Evolutionary conservation across 441 rosid genomes (phyloP).

Genomic region (Lepidium campestre): DNA sequence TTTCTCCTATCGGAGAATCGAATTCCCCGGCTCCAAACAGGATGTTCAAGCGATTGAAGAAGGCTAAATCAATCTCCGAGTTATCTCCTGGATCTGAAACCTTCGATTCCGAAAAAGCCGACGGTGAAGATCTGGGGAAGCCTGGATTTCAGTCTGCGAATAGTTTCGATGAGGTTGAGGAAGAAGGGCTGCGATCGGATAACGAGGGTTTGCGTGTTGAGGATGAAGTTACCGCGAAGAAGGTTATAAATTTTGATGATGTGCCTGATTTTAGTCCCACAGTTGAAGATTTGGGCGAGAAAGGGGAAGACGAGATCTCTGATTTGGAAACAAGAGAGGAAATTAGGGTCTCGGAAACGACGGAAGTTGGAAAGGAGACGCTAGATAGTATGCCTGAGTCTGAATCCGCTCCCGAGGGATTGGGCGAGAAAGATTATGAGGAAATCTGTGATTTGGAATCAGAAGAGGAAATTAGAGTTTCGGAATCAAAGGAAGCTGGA

Average conservation of each 20-base stretch:
- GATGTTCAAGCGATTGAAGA: slow-evolving; percentile 69
- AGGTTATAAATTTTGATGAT: slow-evolving; percentile 44
- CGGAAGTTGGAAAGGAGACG: not conserved
- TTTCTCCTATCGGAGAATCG: slow-evolving; percentile 37
- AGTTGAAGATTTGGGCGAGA: slow-evolving; percentile 19
- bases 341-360: not conserved
- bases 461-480: not conserved
- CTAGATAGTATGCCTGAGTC: not conserved
- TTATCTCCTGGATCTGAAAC: slow-evolving; percentile 9
- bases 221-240: slow-evolving; percentile 30
- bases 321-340: not conserved
- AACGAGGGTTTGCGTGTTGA: slow-evolving; percentile 26
- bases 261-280: slow-evolving; percentile 9
- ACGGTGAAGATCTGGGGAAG: slow-evolving; percentile 17
- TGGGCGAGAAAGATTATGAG: not conserved
- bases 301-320: not conserved
- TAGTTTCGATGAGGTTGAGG: slow-evolving; percentile 24
- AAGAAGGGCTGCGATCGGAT: slow-evolving; percentile 30
- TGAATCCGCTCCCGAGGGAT: not conserved
- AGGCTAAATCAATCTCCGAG: slow-evolving; percentile 21
- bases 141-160: slow-evolving; percentile 15
- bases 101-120: not conserved
- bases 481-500: slow-evolving; percentile 6
- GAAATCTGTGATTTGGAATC: not conserved
- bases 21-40: slow-evolving; percentile 37